Evolutionary conservation across 2,329 filamentous ascomycete genomes (phyloP).

Genomic region (Penicillium paneum): DNA sequence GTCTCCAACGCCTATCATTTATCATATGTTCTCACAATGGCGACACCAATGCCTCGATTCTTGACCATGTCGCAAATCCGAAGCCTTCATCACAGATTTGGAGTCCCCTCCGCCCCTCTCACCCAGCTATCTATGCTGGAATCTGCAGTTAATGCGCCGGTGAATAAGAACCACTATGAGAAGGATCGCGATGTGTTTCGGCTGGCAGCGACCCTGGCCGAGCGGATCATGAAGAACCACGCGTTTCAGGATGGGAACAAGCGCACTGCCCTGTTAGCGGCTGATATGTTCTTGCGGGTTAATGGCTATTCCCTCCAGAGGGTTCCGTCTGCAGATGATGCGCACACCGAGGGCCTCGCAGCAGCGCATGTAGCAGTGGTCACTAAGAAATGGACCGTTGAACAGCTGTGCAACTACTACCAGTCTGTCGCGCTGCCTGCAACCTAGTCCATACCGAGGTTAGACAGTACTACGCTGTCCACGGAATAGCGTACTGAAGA

Average conservation of each 20-base stretch:
- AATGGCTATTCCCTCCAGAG: slow-evolving; percentile 27
- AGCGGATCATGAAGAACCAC: slow-evolving; percentile 34
- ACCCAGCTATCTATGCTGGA: background rate
- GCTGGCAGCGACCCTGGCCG: slow-evolving; percentile 27
- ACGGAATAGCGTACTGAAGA: no score
- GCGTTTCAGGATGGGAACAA: slow-evolving; percentile 33
- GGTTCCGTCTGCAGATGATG: background rate
- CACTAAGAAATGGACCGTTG: background rate
- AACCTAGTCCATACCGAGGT: no score
- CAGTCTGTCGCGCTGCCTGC: background rate
- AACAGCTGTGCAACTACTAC: background rate
- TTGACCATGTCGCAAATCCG: slow-evolving; percentile 14
- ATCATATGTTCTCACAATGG: background rate
- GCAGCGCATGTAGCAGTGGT: background rate
- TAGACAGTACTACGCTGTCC: no score
- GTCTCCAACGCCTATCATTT: no score
- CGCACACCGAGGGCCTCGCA: background rate
- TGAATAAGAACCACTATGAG: background rate
- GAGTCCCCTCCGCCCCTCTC: background rate
- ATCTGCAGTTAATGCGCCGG: background rate
- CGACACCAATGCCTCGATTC: slow-evolving; percentile 9
- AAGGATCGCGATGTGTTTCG: slow-evolving; percentile 21
- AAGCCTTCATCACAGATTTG: background rate
- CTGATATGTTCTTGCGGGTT: slow-evolving; percentile 31
- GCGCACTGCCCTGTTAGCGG: slow-evolving; percentile 29